phyloP scores from a whole-genome alignment of 2,329 filamentous ascomycete genomes.

The Simplicillium aogashimaense region DNA sequence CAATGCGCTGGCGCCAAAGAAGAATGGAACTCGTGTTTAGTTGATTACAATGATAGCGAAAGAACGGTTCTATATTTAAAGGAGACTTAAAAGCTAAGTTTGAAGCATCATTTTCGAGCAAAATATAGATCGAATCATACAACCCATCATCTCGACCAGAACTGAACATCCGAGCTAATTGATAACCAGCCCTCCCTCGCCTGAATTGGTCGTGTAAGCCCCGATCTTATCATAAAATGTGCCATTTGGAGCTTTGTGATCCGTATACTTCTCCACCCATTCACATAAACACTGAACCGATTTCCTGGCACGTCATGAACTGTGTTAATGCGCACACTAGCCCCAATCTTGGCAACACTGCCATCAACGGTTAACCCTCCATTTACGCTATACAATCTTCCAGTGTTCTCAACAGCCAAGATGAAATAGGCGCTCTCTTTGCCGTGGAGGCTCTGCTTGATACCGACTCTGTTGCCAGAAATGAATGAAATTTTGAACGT shows the following conservation, averaged over 20 bases:
- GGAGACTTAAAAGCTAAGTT: no score
- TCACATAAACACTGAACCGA: slow-evolving; percentile 13
- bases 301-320: slow-evolving; percentile 11
- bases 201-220: slow-evolving; percentile 13
- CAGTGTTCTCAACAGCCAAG: slow-evolving; percentile 10
- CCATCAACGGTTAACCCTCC: slow-evolving; percentile 11
- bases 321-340: slow-evolving; percentile 13
- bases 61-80: no score
- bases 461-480: slow-evolving; percentile 11
- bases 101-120: no score
- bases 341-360: slow-evolving; percentile 9
- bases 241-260: slow-evolving; percentile 11
- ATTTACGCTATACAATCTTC: slow-evolving; percentile 12
- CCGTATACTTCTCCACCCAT: slow-evolving; percentile 10
- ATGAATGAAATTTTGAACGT: slow-evolving; percentile 14
- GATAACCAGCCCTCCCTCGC: slow-evolving; percentile 7
- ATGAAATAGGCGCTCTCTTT: slow-evolving; percentile 11
- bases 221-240: slow-evolving; percentile 16
- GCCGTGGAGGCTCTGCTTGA: slow-evolving; percentile 16
- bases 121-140: no score
- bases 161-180: slow-evolving; percentile 3
- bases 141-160: background rate
- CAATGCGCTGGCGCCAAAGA: no score
- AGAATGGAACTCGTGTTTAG: no score
- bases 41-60: no score